Conservation (phyloP, 805 yeast species). For the Lachancea fermentati region DNA sequence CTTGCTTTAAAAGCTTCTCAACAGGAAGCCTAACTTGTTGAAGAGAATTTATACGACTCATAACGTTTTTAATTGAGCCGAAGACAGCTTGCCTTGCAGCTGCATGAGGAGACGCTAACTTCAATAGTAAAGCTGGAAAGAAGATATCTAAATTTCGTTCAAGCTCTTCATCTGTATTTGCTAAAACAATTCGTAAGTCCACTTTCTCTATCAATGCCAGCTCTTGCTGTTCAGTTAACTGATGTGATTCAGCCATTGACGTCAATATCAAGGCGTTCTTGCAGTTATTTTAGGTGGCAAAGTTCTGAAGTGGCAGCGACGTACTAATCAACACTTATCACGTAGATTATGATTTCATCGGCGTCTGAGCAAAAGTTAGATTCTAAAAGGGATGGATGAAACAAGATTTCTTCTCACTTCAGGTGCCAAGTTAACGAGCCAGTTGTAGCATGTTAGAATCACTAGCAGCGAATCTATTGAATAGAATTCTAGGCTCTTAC, state of each 20-base stretch:
- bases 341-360: not conserved
- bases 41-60: constrained; percentile 59
- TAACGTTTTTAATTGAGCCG: constrained; percentile 58
- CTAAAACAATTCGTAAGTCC: constrained; percentile 74
- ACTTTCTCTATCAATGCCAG: constrained; percentile 64
- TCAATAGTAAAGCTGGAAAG: constrained; percentile 71
- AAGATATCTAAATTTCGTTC: constrained; percentile 55
- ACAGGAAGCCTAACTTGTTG: constrained; percentile 57
- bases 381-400: not conserved
- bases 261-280: no score
- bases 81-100: constrained; percentile 64
- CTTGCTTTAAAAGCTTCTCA: constrained; percentile 56
- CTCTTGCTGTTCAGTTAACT: constrained; percentile 40
- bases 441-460: constrained; percentile 30
- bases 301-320: no score
- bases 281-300: no score
- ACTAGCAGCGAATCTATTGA: constrained; percentile 32
- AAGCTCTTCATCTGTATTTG: constrained; percentile 60
- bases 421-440: not conserved
- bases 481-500: constrained; percentile 41
- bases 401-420: not conserved
- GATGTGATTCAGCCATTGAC: not conserved
- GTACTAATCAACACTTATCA: no score
- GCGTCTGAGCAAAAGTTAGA: not conserved
- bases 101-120: constrained; percentile 64